A percentile compares a stretch with the other conserved stretches of the same genome.
Conservation (phyloP, 2,329 filamentous ascomycete genomes). For the Blumeriella jaapii region DNA sequence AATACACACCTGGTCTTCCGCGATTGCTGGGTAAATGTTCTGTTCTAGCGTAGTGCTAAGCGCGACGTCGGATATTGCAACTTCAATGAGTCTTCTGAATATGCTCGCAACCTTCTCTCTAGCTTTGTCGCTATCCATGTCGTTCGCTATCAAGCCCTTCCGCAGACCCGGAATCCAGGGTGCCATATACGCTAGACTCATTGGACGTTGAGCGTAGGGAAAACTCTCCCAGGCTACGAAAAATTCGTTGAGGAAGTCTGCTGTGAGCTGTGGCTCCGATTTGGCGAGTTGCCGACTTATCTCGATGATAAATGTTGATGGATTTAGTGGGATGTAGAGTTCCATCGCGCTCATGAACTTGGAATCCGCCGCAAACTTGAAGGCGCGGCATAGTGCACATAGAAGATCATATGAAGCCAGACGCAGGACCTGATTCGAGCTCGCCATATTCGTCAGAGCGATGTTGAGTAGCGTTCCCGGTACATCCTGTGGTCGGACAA, state of each 20-base stretch:
- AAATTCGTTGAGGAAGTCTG: conserved; percentile 61
- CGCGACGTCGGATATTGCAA: conserved; percentile 48
- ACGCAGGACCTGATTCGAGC: conserved; percentile 46
- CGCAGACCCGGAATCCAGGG: conserved; percentile 55
- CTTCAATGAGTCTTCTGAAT: conserved; percentile 55
- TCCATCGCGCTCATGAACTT: conserved; percentile 53
- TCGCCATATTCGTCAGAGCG: conserved; percentile 54
- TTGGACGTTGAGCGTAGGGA: conserved; percentile 52
- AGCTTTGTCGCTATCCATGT: conserved; percentile 52
- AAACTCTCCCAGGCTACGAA: conserved; percentile 64
- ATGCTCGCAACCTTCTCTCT: conserved; percentile 52
- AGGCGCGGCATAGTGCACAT: conserved; percentile 53
- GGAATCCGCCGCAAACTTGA: conserved; percentile 52
- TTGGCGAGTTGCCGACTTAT: conserved; percentile 53
- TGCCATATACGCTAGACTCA: conserved; percentile 58
- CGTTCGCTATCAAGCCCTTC: conserved; percentile 44
- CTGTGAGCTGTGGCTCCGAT: conserved; percentile 54
- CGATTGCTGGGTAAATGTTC: conserved; percentile 52
- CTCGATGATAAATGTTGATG: conserved; percentile 51
- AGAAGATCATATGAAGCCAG: conserved; percentile 57
- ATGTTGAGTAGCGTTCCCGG: conserved; percentile 58
- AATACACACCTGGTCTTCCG: conserved; percentile 51
- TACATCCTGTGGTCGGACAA: conserved; percentile 59
- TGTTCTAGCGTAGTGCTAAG: conserved; percentile 52
- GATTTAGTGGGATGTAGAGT: conserved; percentile 50